These are phyloP conservation scores for Hericium coralloides DNA, from an alignment of 768 basidiomycete genomes.

Conservation along the genomic window DNA sequence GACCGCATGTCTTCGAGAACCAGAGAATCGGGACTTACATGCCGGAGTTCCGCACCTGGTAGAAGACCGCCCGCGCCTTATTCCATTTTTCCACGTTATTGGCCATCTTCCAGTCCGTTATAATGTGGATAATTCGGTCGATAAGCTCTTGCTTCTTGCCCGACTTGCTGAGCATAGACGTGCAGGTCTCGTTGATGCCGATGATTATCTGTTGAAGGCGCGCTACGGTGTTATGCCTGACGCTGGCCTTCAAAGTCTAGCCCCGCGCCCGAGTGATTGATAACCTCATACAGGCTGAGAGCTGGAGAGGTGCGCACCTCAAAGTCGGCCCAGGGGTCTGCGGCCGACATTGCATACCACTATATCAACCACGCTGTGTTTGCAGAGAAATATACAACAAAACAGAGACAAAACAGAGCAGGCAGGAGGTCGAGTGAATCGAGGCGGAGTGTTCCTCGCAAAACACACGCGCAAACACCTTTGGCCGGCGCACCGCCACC, in stretches of 20 bases:
- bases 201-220: conserved; percentile 74
- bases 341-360: conserved; percentile 42
- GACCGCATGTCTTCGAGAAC: not conserved
- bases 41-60: conserved; percentile 57
- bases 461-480: conserved; percentile 28
- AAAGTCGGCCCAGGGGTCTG: conserved; percentile 62
- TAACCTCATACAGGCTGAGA: conserved; percentile 1
- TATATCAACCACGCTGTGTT: not conserved
- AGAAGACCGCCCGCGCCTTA: conserved; percentile 57
- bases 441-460: not conserved
- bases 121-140: conserved; percentile 52
- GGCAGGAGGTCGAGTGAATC: not conserved
- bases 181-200: conserved; percentile 74
- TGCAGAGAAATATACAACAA: conserved; percentile 1
- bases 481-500: no score
- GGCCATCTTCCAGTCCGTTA: conserved; percentile 52
- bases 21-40: conserved; percentile 41
- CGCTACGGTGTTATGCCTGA: conserved; percentile 78
- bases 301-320: conserved; percentile 39
- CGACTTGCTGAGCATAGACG: conserved; percentile 55
- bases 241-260: conserved; percentile 59
- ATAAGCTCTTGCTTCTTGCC: conserved; percentile 87
- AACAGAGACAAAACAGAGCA: not conserved
- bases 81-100: conserved; percentile 58
- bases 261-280: not conserved